Evolutionary conservation across 208 protist species (phyloP).

Genomic region (Crithidia bombi): DNA sequence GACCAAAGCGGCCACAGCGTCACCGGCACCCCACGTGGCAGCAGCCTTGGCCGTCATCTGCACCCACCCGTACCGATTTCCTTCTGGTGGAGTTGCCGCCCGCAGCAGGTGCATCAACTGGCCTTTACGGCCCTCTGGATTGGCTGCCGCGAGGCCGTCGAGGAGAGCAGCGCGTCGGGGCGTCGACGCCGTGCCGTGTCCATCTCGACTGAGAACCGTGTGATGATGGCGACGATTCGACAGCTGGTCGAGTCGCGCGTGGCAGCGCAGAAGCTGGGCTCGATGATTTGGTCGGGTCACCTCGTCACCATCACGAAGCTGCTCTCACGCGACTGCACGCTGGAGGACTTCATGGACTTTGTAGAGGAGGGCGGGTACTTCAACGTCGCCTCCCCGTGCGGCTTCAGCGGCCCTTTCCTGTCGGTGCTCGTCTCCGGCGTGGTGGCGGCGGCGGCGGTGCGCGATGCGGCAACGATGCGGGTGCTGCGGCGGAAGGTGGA

Average conservation of each 20-base stretch:
- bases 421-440: slow-evolving; percentile 35
- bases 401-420: slow-evolving; percentile 50
- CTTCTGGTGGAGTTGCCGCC: slow-evolving; percentile 60
- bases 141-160: slow-evolving; percentile 45
- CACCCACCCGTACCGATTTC: slow-evolving; percentile 26
- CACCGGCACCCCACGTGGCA: slow-evolving; percentile 4
- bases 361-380: slow-evolving; percentile 48
- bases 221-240: slow-evolving; percentile 39
- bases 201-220: slow-evolving; percentile 57
- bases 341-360: slow-evolving; percentile 78
- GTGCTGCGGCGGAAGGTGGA: slow-evolving; percentile 62
- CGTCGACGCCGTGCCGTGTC: slow-evolving; percentile 43
- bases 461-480: slow-evolving; percentile 40
- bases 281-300: slow-evolving; percentile 61
- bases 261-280: slow-evolving; percentile 33
- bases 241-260: slow-evolving; percentile 43
- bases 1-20: slow-evolving; percentile 24
- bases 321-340: slow-evolving; percentile 48
- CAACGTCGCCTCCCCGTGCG: slow-evolving; percentile 26
- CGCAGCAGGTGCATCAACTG: slow-evolving; percentile 71
- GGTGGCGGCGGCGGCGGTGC: slow-evolving; percentile 30
- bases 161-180: slow-evolving; percentile 49
- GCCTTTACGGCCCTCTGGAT: slow-evolving; percentile 68
- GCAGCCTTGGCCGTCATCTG: slow-evolving; percentile 16
- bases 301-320: slow-evolving; percentile 68